Base-by-base conservation (phyloP, 108 stramenopile species). In the Skeletonema tropicum region DNA sequence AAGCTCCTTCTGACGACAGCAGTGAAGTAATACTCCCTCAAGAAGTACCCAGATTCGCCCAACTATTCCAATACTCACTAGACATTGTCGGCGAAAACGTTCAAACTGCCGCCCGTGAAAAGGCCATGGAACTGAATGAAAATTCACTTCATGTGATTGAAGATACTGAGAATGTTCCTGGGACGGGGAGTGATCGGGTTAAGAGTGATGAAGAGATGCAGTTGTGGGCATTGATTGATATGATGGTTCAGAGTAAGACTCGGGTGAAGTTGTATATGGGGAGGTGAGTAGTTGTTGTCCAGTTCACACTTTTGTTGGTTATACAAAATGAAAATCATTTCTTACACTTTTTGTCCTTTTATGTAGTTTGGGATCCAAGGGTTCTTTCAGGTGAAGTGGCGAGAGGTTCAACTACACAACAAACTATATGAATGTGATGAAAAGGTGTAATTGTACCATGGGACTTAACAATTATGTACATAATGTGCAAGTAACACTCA, bases 201-300 rank as follows among this genome's bases (percentile, higher is more conserved):
- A 81, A 81, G 25, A 81, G 73, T 76, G 58, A 48, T 19, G 80
- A 85, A 64, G 89, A 88, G 58, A 26, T 78, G n/a, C 91, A 92
- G 64, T 73, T 92, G 29, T 92, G 91, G 91, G 91, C 88, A 12
- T 64, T 92, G 66, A 84, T 94, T 13, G 93, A 94, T 74, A 88
- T 94, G 87, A 94, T 94, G 93, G 87, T 94, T 6, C 93, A 94
- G 66, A 79, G 77, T 30, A 94, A 94, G 52, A 92, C 93, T 13
- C 66, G 84, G 10, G 86, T 94, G 5, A 94, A 94, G 71, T 75
- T 86, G 69, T 76, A 83, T n/a, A 86, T 71, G 77, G 90, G 88
- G 11, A 39, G 38, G 38, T 39, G 12, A 39, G 38, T 39, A 39
- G 38, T 39, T 39, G 11, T 39, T 39, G 38, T 39, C 11, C 38